phyloP scores from a whole-genome alignment of 257 asterid species.

The Cruciata laevipes region DNA sequence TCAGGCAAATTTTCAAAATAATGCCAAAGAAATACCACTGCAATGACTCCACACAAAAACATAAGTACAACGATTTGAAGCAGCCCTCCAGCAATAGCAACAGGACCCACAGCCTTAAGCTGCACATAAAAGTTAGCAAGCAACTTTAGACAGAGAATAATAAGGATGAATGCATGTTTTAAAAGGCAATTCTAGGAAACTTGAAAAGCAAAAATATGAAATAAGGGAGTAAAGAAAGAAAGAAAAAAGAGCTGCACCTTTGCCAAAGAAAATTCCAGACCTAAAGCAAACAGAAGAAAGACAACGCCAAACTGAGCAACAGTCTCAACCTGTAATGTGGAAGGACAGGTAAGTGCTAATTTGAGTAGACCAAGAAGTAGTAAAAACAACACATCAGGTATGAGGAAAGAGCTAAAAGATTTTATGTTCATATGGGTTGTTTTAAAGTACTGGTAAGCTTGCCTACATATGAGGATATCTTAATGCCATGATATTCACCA shows the following conservation, averaged over 20 bases:
- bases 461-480: not conserved
- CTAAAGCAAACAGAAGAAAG: constrained; percentile 92
- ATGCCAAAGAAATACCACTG: constrained; percentile 42
- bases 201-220: not conserved
- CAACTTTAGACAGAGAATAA: constrained; percentile 14
- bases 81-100: constrained; percentile 87
- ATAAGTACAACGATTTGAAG: constrained; percentile 73
- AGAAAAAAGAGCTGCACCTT: constrained; percentile 38
- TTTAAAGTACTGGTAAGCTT: not conserved
- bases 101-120: constrained; percentile 94
- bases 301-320: constrained; percentile 97
- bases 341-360: not conserved
- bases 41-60: constrained; percentile 57
- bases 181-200: not conserved
- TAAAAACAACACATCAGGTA: not conserved
- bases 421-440: not conserved
- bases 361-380: not conserved
- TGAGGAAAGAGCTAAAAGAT: not conserved
- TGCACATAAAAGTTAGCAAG: constrained; percentile 30
- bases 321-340: constrained; percentile 72
- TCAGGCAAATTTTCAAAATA: constrained; percentile 12
- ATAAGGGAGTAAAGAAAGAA: not conserved
- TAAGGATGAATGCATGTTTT: not conserved
- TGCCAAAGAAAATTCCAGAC: constrained; percentile 84
- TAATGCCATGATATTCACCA: not conserved